Conservation (phyloP, 805 yeast genomes). For the Myxozyma sirexii region DNA sequence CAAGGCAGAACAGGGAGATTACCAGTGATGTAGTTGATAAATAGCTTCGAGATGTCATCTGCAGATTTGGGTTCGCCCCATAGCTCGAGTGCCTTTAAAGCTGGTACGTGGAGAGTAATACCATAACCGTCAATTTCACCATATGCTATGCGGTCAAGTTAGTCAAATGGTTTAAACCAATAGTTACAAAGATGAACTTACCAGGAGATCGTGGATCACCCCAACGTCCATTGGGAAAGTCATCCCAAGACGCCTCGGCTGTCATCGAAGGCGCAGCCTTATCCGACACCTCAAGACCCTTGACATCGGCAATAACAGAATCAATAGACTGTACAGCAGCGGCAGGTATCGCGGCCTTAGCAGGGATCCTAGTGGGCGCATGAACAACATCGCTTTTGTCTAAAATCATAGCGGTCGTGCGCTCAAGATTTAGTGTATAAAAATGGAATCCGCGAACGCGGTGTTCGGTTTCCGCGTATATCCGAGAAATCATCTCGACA, state of each 20-base stretch:
- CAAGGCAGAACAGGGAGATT: conserved; percentile 79
- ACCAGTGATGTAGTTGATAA: conserved; percentile 71
- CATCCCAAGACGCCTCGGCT: conserved; percentile 67
- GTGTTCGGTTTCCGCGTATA: conserved; percentile 56
- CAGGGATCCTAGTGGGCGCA: conserved; percentile 20
- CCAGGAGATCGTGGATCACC: conserved; percentile 98
- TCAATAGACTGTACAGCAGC: conserved; percentile 73
- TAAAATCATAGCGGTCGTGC: conserved; percentile 84
- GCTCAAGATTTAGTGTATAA: conserved; percentile 89
- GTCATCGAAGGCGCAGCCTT: conserved; percentile 23
- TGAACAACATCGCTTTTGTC: conserved; percentile 59
- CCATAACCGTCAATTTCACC: conserved; percentile 99
- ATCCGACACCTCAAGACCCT: conserved; percentile 16
- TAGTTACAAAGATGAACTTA: conserved; percentile 68
- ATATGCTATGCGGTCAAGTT: conserved; percentile 74
- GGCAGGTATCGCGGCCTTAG: not conserved
- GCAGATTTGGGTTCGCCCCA: conserved; percentile 81
- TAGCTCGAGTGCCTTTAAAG: conserved; percentile 73
- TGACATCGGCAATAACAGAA: conserved; percentile 78
- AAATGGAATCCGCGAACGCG: conserved; percentile 85
- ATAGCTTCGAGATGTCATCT: conserved; percentile 63
- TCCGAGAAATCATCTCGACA: conserved; percentile 60
- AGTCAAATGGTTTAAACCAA: not conserved
- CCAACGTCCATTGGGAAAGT: conserved; percentile 98
- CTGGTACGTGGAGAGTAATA: conserved; percentile 72